Percentiles rank a stretch among this genome's conserved stretches.
Evolutionary conservation across 108 stramenopile species (phyloP).

Genomic region (Aureococcus anophagefferens): DNA sequence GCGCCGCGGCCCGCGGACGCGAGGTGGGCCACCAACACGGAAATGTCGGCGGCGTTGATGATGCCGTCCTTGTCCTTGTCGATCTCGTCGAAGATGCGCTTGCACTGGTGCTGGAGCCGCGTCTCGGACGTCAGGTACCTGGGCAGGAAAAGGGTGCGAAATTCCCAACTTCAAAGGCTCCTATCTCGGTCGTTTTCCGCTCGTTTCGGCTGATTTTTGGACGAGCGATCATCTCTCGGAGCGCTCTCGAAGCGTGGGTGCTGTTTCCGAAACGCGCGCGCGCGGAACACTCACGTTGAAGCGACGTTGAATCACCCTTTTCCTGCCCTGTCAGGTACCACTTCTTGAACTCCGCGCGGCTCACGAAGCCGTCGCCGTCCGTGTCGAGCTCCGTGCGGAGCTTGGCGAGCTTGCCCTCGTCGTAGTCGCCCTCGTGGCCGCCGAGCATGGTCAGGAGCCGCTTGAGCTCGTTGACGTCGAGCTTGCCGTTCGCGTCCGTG

Average conservation of each 20-base stretch:
- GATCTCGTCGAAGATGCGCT: conserved; percentile 7
- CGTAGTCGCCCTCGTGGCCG: not conserved
- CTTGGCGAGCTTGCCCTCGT: not conserved
- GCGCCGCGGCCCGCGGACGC: not conserved
- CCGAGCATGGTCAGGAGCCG: conserved; percentile 6
- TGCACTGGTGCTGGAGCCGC: conserved; percentile 1
- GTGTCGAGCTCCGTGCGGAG: conserved; percentile 1
- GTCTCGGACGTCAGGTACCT: conserved; percentile 1
- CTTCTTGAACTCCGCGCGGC: conserved; percentile 1
- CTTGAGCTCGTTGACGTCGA: conserved; percentile 7
- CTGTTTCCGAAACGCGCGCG: too few relatives aligned
- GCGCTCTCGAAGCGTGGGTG: too few relatives aligned
- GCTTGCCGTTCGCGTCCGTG: not conserved
- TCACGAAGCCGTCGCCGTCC: not conserved
- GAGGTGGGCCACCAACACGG: not conserved
- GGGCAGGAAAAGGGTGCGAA: too few relatives aligned
- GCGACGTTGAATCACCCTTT: too few relatives aligned
- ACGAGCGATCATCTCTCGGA: too few relatives aligned
- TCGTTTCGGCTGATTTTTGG: too few relatives aligned
- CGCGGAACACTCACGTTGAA: too few relatives aligned
- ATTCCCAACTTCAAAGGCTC: too few relatives aligned
- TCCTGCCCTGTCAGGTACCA: too few relatives aligned
- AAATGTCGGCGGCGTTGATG: not conserved
- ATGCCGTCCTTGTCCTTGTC: conserved; percentile 5
- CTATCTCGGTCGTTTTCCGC: too few relatives aligned